Base-by-base conservation (phyloP, 257 asterid species). In the Apocynum venetum region DNA sequence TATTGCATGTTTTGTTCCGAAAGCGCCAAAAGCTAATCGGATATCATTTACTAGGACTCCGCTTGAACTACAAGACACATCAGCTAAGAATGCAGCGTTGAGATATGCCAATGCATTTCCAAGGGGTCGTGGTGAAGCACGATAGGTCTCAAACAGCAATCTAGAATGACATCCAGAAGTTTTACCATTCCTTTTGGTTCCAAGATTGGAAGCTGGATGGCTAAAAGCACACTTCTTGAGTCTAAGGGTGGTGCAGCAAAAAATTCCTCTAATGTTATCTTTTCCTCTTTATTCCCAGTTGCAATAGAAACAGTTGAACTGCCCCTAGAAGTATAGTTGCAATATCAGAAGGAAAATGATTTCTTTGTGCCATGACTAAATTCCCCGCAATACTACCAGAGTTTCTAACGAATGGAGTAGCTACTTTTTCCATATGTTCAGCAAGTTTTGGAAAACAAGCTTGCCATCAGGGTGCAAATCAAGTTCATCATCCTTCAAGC, bases 61-160 rank as follows among this genome's bases (percentile, higher is more conserved):
- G 12, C 66, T 73, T 75, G 53, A 41, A 75, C 73, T 55, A 68
- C 6, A 64, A 75, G 89, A 88, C 75, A 88, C 76, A 76, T 85
- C 89, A 65, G 89, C 93, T 78, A 85, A 82, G 86, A 91, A 91
- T 40, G 96, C 88, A 67, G 93, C 90, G 72, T 89, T 89, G 49
- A 86, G 64, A 78, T 91, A 91, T 38, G 96, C 89, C 82, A 91
- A 80, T 9, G 96, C 94, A 83, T 82, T 89, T 75, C 96, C 96
- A 70, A 89, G 84, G 53, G 90, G 96, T 79, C 94, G 80, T 40
- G 92, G 91, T n/a, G 94, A 66, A 60, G 93, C 88, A 61, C 93
- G 87, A 65, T 86, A 92, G 47, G 90, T 85, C 75, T 89, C 91
- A 80, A 87, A 88, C 57, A 83, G 65, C 74, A 90, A 71, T 38